phyloP scores from a whole-genome alignment of 305 asterid genomes.

The Plantago lanceolata region DNA sequence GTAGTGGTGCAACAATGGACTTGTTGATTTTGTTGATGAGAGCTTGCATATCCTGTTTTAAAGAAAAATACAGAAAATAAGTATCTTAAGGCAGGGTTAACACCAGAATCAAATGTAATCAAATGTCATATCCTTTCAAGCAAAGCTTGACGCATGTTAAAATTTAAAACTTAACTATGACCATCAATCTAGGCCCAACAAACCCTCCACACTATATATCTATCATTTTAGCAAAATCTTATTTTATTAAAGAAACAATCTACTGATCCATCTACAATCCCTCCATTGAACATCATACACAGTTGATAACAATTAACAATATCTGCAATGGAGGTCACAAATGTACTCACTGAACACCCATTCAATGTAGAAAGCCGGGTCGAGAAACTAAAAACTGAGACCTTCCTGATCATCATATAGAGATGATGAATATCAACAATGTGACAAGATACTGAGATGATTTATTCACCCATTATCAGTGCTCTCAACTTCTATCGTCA shows the following conservation, averaged over 20 bases:
- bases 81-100: conserved; percentile 19
- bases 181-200: conserved; percentile 5
- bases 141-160: conserved; percentile 15
- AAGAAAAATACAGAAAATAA: conserved; percentile 20
- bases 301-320: neutral
- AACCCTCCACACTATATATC: neutral
- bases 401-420: neutral
- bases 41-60: conserved; percentile 87
- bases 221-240: neutral
- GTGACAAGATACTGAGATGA: conserved; percentile 1
- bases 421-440: conserved; percentile 7
- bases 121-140: conserved; percentile 10
- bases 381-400: neutral
- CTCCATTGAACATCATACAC: neutral
- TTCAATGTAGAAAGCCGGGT: neutral
- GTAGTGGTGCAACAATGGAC: conserved; percentile 84
- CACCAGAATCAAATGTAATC: conserved; percentile 23
- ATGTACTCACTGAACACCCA: neutral
- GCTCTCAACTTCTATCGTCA: neutral
- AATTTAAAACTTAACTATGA: too few relatives aligned
- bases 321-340: neutral
- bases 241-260: neutral
- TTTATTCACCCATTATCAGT: neutral
- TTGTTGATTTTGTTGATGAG: conserved; percentile 86
- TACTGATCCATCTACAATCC: neutral